Base-by-base conservation (phyloP, 139 green algal species). In the Yamagishiella unicocca region DNA sequence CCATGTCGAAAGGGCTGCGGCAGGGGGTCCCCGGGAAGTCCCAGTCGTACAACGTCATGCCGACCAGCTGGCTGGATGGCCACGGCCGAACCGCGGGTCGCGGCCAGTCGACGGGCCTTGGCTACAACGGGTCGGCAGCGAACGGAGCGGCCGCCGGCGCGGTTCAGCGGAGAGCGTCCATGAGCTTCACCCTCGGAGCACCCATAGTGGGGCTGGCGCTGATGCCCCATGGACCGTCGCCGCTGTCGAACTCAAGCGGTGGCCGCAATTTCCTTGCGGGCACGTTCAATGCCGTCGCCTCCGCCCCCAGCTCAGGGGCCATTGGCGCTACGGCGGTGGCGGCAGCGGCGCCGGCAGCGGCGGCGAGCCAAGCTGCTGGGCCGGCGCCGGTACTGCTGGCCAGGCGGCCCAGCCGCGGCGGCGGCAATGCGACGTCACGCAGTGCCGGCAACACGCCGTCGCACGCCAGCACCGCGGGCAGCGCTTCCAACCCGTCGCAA, bases 21-120 rank as follows among this genome's bases (percentile, higher is more conserved):
- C n/a, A 45, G 14, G 74, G 46, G 46, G 46, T 71, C 7, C 31
- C 78, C 8, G 55, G 31, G n/a, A 85, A 85, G 40, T 75, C 79
- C 21, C 79, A 85, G 19, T 85, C 79, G 42, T 76, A 76, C 40
- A 54, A 62, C 29, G 42, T 37, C 14, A 85, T 85, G 40, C 79
- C 79, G 2, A 62, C 10, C 33, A 54, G 27, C 21, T 85, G 79
- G 79, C 40, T 85, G 58, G 58, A 61, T 8, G 35, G 67, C 35
- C 64, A 73, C 10, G 19, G 58, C 72, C 74, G 46, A 82, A 46
- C 74, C 46, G 74, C 31, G 74, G 74, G 46, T 82, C 46, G 74
- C n/a, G 31, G 46, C 76, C 76, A 42, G 53, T 38, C 35, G 6
- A 72, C 33, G 3, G 76, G 53, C 27, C 24, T 37, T 35, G 33